Evolutionary conservation across 179 eudicot species (phyloP).

Genomic region (Sideroxylon spinosum): DNA sequence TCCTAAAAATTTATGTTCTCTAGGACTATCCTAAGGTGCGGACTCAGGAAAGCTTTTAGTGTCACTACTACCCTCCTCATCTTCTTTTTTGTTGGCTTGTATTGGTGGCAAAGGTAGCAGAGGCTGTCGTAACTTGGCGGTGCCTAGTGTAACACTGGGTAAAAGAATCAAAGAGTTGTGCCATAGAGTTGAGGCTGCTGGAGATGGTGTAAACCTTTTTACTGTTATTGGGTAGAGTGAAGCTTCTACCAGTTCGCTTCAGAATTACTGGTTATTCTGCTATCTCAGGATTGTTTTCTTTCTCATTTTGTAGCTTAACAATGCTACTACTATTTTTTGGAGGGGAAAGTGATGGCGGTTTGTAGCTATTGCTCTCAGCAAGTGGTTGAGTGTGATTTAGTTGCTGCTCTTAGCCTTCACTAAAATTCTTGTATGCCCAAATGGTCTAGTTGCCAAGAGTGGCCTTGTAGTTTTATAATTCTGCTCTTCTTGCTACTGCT

Average conservation of each 20-base stretch:
- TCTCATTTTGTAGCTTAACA: slow-evolving; percentile 43
- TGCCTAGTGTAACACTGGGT: slow-evolving; percentile 37
- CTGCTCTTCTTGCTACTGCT: slow-evolving; percentile 51
- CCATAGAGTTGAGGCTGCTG: slow-evolving; percentile 39
- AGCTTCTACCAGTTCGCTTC: slow-evolving; percentile 56
- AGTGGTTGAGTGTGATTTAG: slow-evolving; percentile 27
- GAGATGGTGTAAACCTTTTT: slow-evolving; percentile 25
- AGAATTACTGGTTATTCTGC: slow-evolving; percentile 34
- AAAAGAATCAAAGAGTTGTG: slow-evolving; percentile 72
- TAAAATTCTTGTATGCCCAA: slow-evolving; percentile 29
- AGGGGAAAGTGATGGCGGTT: slow-evolving; percentile 30
- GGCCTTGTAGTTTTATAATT: slow-evolving; percentile 39
- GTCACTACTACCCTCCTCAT: slow-evolving; percentile 29
- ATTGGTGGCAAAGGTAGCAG: slow-evolving; percentile 43
- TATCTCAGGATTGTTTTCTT: slow-evolving; percentile 69
- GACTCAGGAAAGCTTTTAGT: slow-evolving; percentile 31
- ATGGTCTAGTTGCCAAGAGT: slow-evolving; percentile 50
- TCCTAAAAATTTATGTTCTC: slow-evolving; percentile 34
- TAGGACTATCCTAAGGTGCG: slow-evolving; percentile 44
- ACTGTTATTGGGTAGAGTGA: slow-evolving; percentile 55
- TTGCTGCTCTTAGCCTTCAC: slow-evolving; percentile 30
- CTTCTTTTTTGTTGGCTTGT: slow-evolving; percentile 33
- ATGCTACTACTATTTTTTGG: slow-evolving; percentile 26
- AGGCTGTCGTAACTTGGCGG: slow-evolving; percentile 30
- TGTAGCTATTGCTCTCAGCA: slow-evolving; percentile 36